These are phyloP conservation scores for Clarireedia monteithiana DNA, from an alignment of 2,329 filamentous ascomycete species.

Conservation along the genomic window DNA sequence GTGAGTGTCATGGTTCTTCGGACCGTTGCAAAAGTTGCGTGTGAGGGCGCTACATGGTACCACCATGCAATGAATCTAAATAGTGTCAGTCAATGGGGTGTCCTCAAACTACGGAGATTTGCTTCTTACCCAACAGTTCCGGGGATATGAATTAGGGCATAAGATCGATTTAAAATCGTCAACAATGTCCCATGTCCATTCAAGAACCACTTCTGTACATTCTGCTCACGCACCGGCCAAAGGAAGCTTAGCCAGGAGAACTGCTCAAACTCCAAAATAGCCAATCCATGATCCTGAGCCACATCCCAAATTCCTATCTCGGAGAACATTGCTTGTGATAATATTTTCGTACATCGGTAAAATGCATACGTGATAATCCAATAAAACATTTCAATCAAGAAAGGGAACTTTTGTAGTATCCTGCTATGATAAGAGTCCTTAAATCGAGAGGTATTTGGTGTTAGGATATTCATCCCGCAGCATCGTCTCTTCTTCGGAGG, in stretches of 20 bases:
- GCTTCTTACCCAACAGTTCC: conserved; percentile 46
- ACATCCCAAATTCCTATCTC: conserved; percentile 43
- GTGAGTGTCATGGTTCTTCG: conserved; percentile 44
- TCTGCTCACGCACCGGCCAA: conserved; percentile 43
- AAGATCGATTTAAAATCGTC: conserved; percentile 49
- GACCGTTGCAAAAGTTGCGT: conserved; percentile 37
- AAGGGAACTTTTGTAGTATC: conserved; percentile 57
- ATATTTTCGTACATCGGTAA: conserved; percentile 24
- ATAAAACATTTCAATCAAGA: conserved; percentile 60
- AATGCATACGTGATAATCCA: conserved; percentile 46
- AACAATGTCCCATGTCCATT: conserved; percentile 43
- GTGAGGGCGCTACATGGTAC: conserved; percentile 49
- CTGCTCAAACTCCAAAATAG: conserved; percentile 48
- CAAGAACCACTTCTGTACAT: conserved; percentile 50
- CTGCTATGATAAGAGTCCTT: conserved; percentile 51
- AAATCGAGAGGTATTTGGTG: conserved; percentile 55
- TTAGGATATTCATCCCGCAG: conserved; percentile 42
- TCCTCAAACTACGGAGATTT: background rate
- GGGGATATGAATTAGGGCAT: conserved; percentile 53
- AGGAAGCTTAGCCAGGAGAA: conserved; percentile 41
- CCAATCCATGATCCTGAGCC: conserved; percentile 46
- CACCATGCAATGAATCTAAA: conserved; percentile 55
- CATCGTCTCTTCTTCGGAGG: conserved; percentile 42
- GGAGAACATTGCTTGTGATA: conserved; percentile 29
- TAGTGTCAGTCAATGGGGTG: background rate